These are phyloP conservation scores for Galerina marginata DNA, from an alignment of 768 basidiomycete genomes.

Conservation along the genomic window DNA sequence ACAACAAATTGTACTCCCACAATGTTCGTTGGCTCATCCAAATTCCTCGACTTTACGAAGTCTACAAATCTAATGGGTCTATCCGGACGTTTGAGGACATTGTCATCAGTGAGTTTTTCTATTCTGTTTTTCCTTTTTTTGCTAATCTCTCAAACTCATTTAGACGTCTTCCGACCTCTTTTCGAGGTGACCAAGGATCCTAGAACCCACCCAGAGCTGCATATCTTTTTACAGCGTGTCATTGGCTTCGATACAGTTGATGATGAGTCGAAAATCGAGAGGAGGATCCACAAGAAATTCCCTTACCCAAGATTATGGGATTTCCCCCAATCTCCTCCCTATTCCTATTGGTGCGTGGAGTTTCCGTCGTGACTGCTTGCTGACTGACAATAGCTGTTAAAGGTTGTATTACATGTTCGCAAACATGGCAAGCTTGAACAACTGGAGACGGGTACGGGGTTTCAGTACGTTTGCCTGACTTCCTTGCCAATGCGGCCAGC, in stretches of 20 bases:
- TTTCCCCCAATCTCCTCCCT: conserved; percentile 88
- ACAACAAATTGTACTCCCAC: conserved; percentile 92
- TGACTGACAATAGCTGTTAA: neutral
- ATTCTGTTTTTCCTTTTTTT: neutral
- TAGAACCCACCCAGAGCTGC: conserved; percentile 87
- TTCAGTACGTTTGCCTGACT: conserved; percentile 69
- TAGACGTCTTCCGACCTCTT: conserved; percentile 91
- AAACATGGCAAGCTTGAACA: conserved; percentile 93
- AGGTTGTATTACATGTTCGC: conserved; percentile 99
- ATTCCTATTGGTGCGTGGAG: conserved; percentile 84
- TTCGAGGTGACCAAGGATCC: conserved; percentile 98
- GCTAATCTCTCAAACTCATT: neutral
- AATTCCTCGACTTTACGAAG: conserved; percentile 91
- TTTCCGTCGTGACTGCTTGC: neutral
- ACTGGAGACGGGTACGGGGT: conserved; percentile 85
- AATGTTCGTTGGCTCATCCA: conserved; percentile 99
- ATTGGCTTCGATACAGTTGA: conserved; percentile 99
- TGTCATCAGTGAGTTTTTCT: conserved; percentile 70
- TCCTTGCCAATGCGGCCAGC: neutral
- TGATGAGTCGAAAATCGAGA: conserved; percentile 94
- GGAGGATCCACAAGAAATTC: conserved; percentile 91
- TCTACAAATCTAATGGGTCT: conserved; percentile 89
- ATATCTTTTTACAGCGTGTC: conserved; percentile 93
- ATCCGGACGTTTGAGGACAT: conserved; percentile 91
- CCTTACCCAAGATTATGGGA: conserved; percentile 93